Conservation (phyloP, 2,329 filamentous ascomycete genomes). For the Fusarium sp. region DNA sequence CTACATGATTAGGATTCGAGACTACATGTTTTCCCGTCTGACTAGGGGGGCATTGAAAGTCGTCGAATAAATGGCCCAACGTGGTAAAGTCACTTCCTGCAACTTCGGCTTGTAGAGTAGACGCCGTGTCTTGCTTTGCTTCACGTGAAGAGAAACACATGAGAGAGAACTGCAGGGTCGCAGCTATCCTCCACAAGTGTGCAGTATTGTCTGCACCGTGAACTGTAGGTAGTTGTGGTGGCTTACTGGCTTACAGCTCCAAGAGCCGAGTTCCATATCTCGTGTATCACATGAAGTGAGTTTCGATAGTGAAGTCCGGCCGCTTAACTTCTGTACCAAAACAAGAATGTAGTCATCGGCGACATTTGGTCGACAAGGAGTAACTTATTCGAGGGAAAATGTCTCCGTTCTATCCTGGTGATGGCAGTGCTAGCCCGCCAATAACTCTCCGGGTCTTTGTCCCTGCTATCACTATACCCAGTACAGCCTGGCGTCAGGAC, state of each 20-base stretch:
- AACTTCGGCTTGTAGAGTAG: slow-evolving; percentile 5
- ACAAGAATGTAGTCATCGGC: slow-evolving; percentile 10
- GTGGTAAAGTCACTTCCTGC: slow-evolving; percentile 1
- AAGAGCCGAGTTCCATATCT: background rate
- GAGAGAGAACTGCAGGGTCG: slow-evolving; percentile 15
- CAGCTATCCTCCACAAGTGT: slow-evolving; percentile 20
- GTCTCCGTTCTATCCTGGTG: slow-evolving; percentile 31
- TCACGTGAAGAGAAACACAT: slow-evolving; percentile 21
- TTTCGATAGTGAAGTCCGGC: background rate
- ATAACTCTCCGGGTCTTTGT: slow-evolving; percentile 22
- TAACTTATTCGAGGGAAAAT: background rate
- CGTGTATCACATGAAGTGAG: slow-evolving; percentile 6
- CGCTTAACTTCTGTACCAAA: background rate
- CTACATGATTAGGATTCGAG: background rate
- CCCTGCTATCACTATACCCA: slow-evolving; percentile 8
- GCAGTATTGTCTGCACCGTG: slow-evolving; percentile 8
- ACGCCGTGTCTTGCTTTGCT: slow-evolving; percentile 28
- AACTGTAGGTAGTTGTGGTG: slow-evolving; percentile 1
- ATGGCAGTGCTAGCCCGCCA: slow-evolving; percentile 26
- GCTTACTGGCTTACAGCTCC: slow-evolving; percentile 3
- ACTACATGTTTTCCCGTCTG: background rate
- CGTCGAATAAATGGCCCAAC: slow-evolving; percentile 1
- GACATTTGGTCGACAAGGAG: slow-evolving; percentile 1
- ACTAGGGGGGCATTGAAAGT: background rate
- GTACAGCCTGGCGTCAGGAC: slow-evolving; percentile 9